A percentile compares a stretch with the other conserved stretches of the same genome.
phyloP scores from a whole-genome alignment of 1,139 yeast species.

The Yamadazyma spencermartinsiae region DNA sequence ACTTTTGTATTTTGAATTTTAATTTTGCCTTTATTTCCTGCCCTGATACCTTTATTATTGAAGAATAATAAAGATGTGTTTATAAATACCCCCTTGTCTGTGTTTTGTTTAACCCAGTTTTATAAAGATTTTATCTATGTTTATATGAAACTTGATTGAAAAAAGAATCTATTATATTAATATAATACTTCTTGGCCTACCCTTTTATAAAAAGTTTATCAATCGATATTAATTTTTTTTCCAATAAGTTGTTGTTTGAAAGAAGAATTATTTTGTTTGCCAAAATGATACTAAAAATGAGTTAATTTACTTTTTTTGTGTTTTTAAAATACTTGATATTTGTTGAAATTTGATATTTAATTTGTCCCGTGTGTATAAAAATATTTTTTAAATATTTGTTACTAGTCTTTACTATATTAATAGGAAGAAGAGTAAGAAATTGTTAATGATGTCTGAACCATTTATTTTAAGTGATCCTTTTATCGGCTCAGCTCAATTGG shows the following conservation, averaged over 20 bases:
- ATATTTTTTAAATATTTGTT: slow-evolving; percentile 1
- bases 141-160: slow-evolving; percentile 8
- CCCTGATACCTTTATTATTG: slow-evolving; percentile 12
- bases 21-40: slow-evolving; percentile 15
- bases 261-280: slow-evolving; percentile 10
- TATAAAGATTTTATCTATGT: slow-evolving; percentile 5
- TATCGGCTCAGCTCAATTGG: slow-evolving; percentile 10
- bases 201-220: slow-evolving; percentile 2
- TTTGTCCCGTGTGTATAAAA: background rate
- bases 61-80: slow-evolving; percentile 30
- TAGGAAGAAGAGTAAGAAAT: slow-evolving; percentile 2
- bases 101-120: slow-evolving; percentile 10
- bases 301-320: slow-evolving; percentile 8
- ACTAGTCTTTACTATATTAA: background rate
- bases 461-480: slow-evolving; percentile 15
- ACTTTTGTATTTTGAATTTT: slow-evolving; percentile 11
- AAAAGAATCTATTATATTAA: slow-evolving; percentile 3
- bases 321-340: slow-evolving; percentile 3
- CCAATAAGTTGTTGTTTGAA: slow-evolving; percentile 3
- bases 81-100: slow-evolving; percentile 23
- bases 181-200: slow-evolving; percentile 3
- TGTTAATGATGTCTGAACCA: slow-evolving; percentile 12
- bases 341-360: slow-evolving; percentile 1
- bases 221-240: slow-evolving; percentile 1
- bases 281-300: slow-evolving; percentile 13